Evolutionary conservation across 805 yeast species (phyloP), one percentile per base, ranked within the genome.

Genomic region (Suhomyces emberorum): DNA sequence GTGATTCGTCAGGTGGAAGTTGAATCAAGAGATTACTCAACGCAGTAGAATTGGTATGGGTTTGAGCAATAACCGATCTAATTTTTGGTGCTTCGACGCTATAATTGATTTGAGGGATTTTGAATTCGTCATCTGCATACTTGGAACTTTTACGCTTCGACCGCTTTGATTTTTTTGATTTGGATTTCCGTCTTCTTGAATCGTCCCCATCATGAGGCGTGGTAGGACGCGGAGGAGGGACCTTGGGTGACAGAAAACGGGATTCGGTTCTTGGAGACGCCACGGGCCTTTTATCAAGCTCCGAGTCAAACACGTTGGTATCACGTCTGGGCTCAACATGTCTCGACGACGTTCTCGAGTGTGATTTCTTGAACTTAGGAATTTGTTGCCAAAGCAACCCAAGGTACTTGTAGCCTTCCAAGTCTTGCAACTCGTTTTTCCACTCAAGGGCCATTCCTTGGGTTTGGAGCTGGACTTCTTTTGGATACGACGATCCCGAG

Each of bases 61-160:
- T 79, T 39, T 85, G 83, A 1, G 95, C 86, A 32, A 89, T 74
- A 4, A 81, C 61, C 18, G 71, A 61, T 39, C 78, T 69, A 42
- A 91, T 83, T 54, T 72, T 79, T 14, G 95, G 89, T 1, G 79
- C 77, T 50, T 85, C 95, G 42, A 79, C 76, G 34, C 66, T 70
- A 46, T 86, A 65, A 55, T 85, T 75, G 47, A 85, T 80, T 44
- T 69, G 75, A 2, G 93, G 91, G 31, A 83, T 82, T 42, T 71
- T 64, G 55, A 65, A 83, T 51, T 73, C 66, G 38, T 58, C 66
- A 48, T 81, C 74, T 8, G 72, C 72, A 38, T 65, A 67, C 7
- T 43, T 43, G 17, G 41, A 31, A 1, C 52, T 54, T 21, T 34
- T 37, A 32, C 36, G 47, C 23, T 34, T 38, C 12, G 26, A 23